Percentiles rank a stretch among this genome's conserved stretches.
Conservation (phyloP, 2,329 filamentous ascomycete genomes). For the Neopestalotiopsis sp. region DNA sequence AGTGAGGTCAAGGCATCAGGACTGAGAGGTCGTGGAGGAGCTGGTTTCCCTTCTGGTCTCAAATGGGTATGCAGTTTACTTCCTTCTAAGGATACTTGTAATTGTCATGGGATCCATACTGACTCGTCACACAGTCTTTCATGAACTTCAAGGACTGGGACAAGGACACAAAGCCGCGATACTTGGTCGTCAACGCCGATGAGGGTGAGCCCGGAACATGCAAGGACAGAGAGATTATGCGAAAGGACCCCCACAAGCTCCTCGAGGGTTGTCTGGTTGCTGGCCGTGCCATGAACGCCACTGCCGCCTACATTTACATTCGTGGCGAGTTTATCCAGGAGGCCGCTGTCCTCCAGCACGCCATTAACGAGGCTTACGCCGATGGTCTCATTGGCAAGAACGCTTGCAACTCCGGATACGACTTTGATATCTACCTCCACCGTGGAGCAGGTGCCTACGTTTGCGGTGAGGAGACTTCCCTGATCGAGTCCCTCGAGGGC, state of each 20-base stretch:
- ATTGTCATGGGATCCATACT: not conserved
- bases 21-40: slow-evolving; percentile 92
- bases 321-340: slow-evolving; percentile 98
- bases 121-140: slow-evolving; percentile 74
- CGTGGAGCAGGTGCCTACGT: slow-evolving; percentile 97
- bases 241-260: slow-evolving; percentile 99
- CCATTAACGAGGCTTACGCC: slow-evolving; percentile 97
- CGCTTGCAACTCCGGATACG: slow-evolving; percentile 94
- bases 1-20: slow-evolving; percentile 96
- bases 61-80: slow-evolving; percentile 78
- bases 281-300: slow-evolving; percentile 98
- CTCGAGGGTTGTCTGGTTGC: slow-evolving; percentile 96
- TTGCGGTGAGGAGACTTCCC: slow-evolving; percentile 95
- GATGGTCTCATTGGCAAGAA: slow-evolving; percentile 97
- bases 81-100: too few species aligned
- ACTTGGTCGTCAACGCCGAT: slow-evolving; percentile 97
- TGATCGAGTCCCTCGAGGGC: slow-evolving; percentile 97
- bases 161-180: slow-evolving; percentile 93
- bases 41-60: slow-evolving; percentile 95
- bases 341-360: slow-evolving; percentile 88
- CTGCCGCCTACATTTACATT: slow-evolving; percentile 98
- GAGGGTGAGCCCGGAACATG: slow-evolving; percentile 98
- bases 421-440: slow-evolving; percentile 97
- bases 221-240: slow-evolving; percentile 99
- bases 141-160: slow-evolving; percentile 99